Evolutionary conservation across 129 eudicot genomes (phyloP), one percentile per base, ranked within the genome.

Genomic region (Tagetes erecta): DNA sequence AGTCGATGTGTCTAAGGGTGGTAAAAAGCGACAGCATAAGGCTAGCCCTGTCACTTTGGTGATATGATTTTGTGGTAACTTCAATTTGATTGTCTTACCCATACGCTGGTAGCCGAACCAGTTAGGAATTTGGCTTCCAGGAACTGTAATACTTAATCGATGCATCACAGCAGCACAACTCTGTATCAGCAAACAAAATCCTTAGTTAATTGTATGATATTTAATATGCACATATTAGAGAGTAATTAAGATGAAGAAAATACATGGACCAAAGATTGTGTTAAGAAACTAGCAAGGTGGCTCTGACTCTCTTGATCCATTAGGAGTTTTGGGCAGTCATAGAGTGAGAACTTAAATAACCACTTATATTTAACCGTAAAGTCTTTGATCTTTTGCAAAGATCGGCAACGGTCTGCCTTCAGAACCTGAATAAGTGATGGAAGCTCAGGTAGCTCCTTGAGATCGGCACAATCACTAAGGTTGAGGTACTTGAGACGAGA

Each of bases 351-450:
- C 49, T 70, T 70, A 70, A 50, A 36, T 14, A 70, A 14, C 74
- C 74, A 70, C 36, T 70, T 70, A 6, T 51, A 50, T 1, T 51
- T 70, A 35, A 7, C 8, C 7, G 63, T 50, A n/a, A 70, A 70
- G 40, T 70, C 63, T 34, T 34, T 63, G 37, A 70, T 70, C 64
- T 70, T 51, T 8, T 51, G 46, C 74, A 70, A 70, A 70, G 63
- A 70, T 8, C 6, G 4, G 36, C 64, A 70, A 37, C 49, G 27
- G 51, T 51, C 63, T 51, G 74, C 74, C 74, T 12, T 70, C 36
- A 70, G 74, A 70, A 70, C 74, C 51, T 70, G 63, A 70, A 70
- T 70, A 50, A 35, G 63, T 36, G 74, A 51, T 20, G 74, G 74
- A 50, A 51, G 64, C 46, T 70, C 64, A 6, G 60, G 74, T 8